Evolutionary conservation across 2,329 filamentous ascomycete genomes (phyloP).

Genomic region (Clarireedia monteithiana): DNA sequence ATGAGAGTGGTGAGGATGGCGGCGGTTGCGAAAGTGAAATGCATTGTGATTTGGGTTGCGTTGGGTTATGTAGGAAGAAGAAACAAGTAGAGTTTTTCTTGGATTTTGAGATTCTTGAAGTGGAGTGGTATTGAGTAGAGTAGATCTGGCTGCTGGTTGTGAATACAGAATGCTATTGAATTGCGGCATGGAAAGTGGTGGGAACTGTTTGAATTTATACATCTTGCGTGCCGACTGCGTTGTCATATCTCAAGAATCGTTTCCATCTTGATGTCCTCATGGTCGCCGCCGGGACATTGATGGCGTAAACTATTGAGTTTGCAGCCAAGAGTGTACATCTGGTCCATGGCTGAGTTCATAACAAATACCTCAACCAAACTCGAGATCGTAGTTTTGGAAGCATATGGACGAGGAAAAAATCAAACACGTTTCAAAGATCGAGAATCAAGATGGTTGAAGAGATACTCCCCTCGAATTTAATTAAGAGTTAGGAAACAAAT

Average conservation of each 20-base stretch:
- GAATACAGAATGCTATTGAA: not conserved
- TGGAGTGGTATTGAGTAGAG: not conserved
- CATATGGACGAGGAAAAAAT: not conserved
- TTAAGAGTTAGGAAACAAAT: too few relatives aligned
- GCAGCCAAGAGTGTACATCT: not conserved
- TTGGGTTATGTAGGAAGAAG: not conserved
- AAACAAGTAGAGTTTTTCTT: not conserved
- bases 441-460: too few relatives aligned
- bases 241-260: not conserved
- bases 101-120: not conserved
- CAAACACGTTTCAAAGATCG: not conserved
- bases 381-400: not conserved
- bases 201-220: slow-evolving; percentile 1
- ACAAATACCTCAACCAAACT: not conserved
- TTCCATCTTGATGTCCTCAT: not conserved
- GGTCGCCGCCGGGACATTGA: too few relatives aligned
- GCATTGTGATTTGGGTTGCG: not conserved
- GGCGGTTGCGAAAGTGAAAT: not conserved
- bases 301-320: not conserved
- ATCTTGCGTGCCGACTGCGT: not conserved
- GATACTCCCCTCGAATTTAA: too few relatives aligned
- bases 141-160: too few relatives aligned
- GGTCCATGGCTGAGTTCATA: not conserved
- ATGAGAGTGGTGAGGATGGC: slow-evolving; percentile 4
- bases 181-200: not conserved